Evolutionary conservation across 2,329 filamentous ascomycete species (phyloP).

Genomic region (Phaeosphaeria sp.): DNA sequence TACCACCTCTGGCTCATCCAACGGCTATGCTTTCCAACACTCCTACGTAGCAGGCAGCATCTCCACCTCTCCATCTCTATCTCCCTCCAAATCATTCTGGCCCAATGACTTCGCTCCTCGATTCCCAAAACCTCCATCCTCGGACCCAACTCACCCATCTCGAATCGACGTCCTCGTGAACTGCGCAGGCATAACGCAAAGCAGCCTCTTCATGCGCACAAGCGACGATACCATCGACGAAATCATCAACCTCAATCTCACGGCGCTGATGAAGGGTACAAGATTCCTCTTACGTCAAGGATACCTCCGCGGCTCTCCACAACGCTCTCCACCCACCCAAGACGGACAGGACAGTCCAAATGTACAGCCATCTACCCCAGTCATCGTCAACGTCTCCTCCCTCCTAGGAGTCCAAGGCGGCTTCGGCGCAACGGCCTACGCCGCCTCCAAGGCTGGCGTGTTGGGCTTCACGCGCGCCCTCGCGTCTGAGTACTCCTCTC

Average conservation of each 20-base stretch:
- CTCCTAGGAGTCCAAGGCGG: slow-evolving; percentile 74
- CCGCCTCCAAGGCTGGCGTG: slow-evolving; percentile 81
- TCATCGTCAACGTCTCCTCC: slow-evolving; percentile 84
- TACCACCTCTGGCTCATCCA: too few relatives aligned
- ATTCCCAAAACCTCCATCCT: neutral
- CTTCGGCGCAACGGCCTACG: slow-evolving; percentile 74
- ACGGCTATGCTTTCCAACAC: slow-evolving; percentile 24
- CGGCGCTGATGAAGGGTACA: slow-evolving; percentile 69
- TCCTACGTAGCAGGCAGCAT: slow-evolving; percentile 39
- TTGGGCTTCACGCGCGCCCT: slow-evolving; percentile 74
- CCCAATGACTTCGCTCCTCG: neutral
- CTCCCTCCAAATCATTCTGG: slow-evolving; percentile 35
- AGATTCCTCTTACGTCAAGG: slow-evolving; percentile 55
- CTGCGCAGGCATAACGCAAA: slow-evolving; percentile 76
- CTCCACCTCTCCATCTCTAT: neutral
- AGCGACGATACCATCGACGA: slow-evolving; percentile 58
- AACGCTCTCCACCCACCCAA: too few relatives aligned
- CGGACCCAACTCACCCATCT: neutral
- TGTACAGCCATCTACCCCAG: slow-evolving; percentile 17
- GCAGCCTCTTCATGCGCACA: slow-evolving; percentile 67
- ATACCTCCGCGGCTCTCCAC: slow-evolving; percentile 20
- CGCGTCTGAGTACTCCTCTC: slow-evolving; percentile 66
- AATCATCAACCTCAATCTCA: slow-evolving; percentile 74
- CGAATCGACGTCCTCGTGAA: slow-evolving; percentile 70
- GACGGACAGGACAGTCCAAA: too few relatives aligned